Evolutionary conservation across 2,329 filamentous ascomycete species (phyloP).

Genomic region (Sporothrix phasma): DNA sequence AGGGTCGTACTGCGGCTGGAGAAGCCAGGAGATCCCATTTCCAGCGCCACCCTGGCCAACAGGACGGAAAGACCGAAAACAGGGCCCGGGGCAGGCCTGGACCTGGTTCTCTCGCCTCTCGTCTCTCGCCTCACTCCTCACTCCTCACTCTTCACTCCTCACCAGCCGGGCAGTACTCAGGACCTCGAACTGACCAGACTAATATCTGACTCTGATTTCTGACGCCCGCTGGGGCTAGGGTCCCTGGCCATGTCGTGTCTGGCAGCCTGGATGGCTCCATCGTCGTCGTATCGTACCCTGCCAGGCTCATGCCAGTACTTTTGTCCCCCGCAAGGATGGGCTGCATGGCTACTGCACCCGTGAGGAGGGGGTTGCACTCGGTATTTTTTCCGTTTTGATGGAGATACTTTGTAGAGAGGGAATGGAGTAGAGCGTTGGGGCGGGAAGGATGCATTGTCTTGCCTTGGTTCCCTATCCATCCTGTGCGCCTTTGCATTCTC

Average conservation of each 20-base stretch:
- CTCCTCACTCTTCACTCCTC: too few relatives aligned
- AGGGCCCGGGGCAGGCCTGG: not conserved
- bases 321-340: not conserved
- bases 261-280: not conserved
- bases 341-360: not conserved
- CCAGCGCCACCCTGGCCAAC: not conserved
- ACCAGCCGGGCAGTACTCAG: too few relatives aligned
- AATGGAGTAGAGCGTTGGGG: too few relatives aligned
- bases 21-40: not conserved
- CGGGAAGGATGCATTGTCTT: too few relatives aligned
- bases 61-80: not conserved
- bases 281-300: not conserved
- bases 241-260: not conserved
- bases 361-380: not conserved
- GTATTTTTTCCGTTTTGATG: conserved; percentile 8
- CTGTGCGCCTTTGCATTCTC: too few relatives aligned
- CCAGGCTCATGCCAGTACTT: too few relatives aligned
- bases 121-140: too few relatives aligned
- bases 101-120: not conserved
- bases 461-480: too few relatives aligned
- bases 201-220: too few relatives aligned
- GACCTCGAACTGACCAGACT: too few relatives aligned
- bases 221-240: not conserved
- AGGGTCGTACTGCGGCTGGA: not conserved
- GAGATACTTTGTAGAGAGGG: too few relatives aligned